Percentiles rank a stretch among this genome's conserved stretches.
Evolutionary conservation across 2,329 filamentous ascomycete genomes (phyloP).

Genomic region (Venturia effusa): DNA sequence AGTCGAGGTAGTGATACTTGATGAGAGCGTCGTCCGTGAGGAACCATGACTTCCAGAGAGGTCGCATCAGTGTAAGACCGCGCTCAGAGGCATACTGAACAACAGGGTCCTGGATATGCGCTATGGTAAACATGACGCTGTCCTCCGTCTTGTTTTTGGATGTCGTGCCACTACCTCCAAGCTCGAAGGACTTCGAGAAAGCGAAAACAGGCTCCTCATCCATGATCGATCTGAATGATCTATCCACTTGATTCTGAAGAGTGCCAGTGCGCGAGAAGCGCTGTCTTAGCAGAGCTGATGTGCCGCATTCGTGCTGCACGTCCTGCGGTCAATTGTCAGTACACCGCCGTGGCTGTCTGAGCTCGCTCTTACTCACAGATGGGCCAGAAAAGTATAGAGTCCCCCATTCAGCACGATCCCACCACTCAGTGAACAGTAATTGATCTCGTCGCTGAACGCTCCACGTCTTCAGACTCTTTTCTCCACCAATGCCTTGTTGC

Average conservation of each 20-base stretch:
- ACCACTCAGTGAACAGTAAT: conserved; percentile 61
- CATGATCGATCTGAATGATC: conserved; percentile 57
- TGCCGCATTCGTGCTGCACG: conserved; percentile 59
- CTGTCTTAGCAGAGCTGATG: conserved; percentile 53
- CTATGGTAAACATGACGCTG: conserved; percentile 62
- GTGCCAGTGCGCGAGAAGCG: conserved; percentile 58
- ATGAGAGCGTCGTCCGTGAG: conserved; percentile 51
- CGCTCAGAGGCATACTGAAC: conserved; percentile 68
- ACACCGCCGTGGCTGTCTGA: neutral
- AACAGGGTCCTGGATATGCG: conserved; percentile 66
- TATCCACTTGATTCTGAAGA: conserved; percentile 56
- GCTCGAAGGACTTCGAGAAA: conserved; percentile 39
- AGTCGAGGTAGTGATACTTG: conserved; percentile 67
- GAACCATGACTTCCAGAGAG: conserved; percentile 72
- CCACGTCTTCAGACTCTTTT: conserved; percentile 51
- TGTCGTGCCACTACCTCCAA: conserved; percentile 12
- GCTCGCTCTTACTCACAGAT: neutral
- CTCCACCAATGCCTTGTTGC: conserved; percentile 29
- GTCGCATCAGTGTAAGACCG: conserved; percentile 67
- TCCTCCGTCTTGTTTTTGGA: conserved; percentile 16
- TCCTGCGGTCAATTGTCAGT: conserved; percentile 28
- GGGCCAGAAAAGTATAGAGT: conserved; percentile 61
- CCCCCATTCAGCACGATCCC: conserved; percentile 75
- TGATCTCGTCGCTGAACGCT: conserved; percentile 49
- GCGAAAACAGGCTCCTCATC: conserved; percentile 75